Conservation (phyloP, 169 alveolate species). For the Plasmodium cynomolgi region DNA sequence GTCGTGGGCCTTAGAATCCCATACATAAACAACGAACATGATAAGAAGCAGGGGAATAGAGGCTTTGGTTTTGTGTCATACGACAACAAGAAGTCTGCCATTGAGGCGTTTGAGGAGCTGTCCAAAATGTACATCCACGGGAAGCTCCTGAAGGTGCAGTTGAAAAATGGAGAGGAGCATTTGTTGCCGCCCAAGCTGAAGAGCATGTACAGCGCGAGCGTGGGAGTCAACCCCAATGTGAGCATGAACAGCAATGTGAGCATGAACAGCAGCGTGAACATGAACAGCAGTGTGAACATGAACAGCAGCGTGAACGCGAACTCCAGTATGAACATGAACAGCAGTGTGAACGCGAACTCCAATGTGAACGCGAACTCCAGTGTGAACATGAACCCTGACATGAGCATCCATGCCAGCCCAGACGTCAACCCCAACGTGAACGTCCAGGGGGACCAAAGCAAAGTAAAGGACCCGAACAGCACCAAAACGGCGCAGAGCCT, state of each 20-base stretch:
- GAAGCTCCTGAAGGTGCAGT: constrained; percentile 79
- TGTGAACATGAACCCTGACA: not conserved
- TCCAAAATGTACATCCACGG: constrained; percentile 81
- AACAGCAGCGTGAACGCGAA: not conserved
- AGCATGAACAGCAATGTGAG: not conserved
- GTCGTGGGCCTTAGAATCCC: constrained; percentile 85
- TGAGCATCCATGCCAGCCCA: not conserved
- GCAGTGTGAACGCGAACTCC: not conserved
- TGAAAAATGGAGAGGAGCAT: constrained; percentile 82
- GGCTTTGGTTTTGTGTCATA: constrained; percentile 84
- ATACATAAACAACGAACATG: constrained; percentile 73
- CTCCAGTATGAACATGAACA: not conserved
- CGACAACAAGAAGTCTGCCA: constrained; percentile 81
- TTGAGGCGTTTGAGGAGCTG: constrained; percentile 82
- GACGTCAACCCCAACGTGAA: not conserved
- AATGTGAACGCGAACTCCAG: not conserved
- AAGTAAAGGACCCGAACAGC: constrained; percentile 23
- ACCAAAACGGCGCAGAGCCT: constrained; percentile 68
- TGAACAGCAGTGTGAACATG: not conserved
- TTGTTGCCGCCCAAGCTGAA: constrained; percentile 75
- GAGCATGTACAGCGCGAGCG: constrained; percentile 15
- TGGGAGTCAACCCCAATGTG: not conserved
- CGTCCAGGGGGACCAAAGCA: constrained; percentile 1
- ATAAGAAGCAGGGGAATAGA: constrained; percentile 78
- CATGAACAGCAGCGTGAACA: not conserved